Evolutionary conservation across 768 basidiomycete species (phyloP).

Genomic region (Chalciporus chontae): DNA sequence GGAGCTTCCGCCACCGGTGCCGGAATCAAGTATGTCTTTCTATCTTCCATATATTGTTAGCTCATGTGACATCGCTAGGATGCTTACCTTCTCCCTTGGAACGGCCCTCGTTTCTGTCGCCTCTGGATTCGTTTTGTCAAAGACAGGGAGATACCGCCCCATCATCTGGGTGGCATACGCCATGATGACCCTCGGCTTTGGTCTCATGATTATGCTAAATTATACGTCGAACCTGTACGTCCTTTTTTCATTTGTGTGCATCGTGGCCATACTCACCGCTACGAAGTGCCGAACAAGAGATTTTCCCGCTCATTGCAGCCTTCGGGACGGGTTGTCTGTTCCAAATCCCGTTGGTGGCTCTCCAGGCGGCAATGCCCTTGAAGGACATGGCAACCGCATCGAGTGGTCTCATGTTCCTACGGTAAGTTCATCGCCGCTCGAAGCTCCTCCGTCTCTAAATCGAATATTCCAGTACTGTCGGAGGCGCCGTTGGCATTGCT

Average conservation of each 20-base stretch:
- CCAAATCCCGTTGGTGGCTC: constrained; percentile 62
- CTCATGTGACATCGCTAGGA: constrained; percentile 38
- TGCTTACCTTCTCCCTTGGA: constrained; percentile 72
- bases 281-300: constrained; percentile 54
- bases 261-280: background rate
- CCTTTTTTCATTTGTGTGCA: background rate
- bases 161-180: constrained; percentile 62
- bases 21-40: constrained; percentile 53
- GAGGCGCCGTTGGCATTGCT: constrained; percentile 75
- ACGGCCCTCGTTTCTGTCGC: constrained; percentile 49
- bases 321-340: constrained; percentile 65
- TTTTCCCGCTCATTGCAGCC: constrained; percentile 66
- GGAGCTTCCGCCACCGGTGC: constrained; percentile 71
- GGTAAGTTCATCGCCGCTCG: constrained; percentile 35
- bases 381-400: constrained; percentile 86
- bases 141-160: constrained; percentile 54
- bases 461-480: constrained; percentile 48
- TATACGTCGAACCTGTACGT: constrained; percentile 46
- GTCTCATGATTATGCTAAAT: constrained; percentile 68
- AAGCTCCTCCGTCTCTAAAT: background rate
- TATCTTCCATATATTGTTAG: background rate
- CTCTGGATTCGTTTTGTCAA: constrained; percentile 56
- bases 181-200: constrained; percentile 59
- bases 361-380: constrained; percentile 86
- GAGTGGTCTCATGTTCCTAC: constrained; percentile 63